Evolutionary conservation across 73 alveolate genomes (phyloP).

Genomic region (Vitrella brassicaformis): DNA sequence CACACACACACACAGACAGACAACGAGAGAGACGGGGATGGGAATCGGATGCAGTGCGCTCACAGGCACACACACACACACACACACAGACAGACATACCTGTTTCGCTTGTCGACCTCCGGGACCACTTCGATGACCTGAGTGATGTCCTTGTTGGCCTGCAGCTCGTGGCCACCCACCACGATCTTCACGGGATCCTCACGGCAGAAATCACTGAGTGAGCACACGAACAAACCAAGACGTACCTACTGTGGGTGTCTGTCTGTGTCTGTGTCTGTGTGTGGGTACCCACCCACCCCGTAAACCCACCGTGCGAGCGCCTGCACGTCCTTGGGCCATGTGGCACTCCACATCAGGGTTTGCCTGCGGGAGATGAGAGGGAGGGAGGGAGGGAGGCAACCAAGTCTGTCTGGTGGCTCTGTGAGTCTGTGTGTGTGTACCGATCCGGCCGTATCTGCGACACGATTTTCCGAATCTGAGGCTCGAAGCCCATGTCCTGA

Average conservation of each 20-base stretch:
- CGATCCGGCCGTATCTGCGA: slow-evolving; percentile 7
- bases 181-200: slow-evolving; percentile 20
- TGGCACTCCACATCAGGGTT: slow-evolving; percentile 49
- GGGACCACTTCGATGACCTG: slow-evolving; percentile 7
- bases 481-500: slow-evolving; percentile 66
- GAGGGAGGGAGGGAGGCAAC: too few species aligned
- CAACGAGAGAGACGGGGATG: background rate
- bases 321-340: slow-evolving; percentile 52
- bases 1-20: background rate
- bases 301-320: background rate
- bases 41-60: background rate
- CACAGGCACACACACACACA: background rate
- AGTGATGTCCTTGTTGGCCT: background rate
- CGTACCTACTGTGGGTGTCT: too few species aligned
- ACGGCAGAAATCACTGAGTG: slow-evolving; percentile 45
- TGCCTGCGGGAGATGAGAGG: too few species aligned
- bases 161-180: background rate
- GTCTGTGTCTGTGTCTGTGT: too few species aligned
- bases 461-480: slow-evolving; percentile 41
- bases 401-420: too few species aligned
- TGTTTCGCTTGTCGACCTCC: slow-evolving; percentile 25
- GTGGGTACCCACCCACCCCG: slow-evolving; percentile 45
- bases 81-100: slow-evolving; percentile 22
- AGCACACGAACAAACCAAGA: too few species aligned
- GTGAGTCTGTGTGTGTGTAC: too few species aligned